Conservation (phyloP, 2,329 filamentous ascomycete genomes). For the Colletotrichum filicis region DNA sequence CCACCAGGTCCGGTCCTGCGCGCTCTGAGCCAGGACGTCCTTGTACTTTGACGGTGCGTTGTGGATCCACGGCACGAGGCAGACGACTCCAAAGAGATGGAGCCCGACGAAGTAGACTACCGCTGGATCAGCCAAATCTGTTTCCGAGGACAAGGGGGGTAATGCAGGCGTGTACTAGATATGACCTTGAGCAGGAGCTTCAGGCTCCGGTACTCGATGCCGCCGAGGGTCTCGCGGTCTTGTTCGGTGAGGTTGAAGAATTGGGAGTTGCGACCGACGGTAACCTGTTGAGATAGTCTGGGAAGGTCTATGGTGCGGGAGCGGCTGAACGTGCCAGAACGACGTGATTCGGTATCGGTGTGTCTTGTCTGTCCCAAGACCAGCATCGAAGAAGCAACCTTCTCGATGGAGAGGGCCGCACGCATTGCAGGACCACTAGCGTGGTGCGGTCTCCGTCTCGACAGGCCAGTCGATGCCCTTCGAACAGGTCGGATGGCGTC, state of each 20-base stretch:
- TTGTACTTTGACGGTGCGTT: slow-evolving; percentile 52
- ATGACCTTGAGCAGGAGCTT: too few relatives aligned
- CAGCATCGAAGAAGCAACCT: slow-evolving; percentile 21
- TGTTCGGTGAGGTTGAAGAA: too few relatives aligned
- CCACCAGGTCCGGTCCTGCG: slow-evolving; percentile 60
- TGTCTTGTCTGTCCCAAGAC: too few relatives aligned
- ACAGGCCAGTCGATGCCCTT: too few relatives aligned
- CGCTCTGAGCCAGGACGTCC: slow-evolving; percentile 47
- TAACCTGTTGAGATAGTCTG: too few relatives aligned
- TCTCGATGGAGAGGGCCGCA: slow-evolving; percentile 34
- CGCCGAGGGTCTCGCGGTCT: too few relatives aligned
- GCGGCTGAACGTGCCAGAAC: too few relatives aligned
- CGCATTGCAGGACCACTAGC: not conserved
- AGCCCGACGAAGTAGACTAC: slow-evolving; percentile 57
- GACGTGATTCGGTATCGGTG: too few relatives aligned
- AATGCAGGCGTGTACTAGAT: too few relatives aligned
- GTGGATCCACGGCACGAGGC: slow-evolving; percentile 59
- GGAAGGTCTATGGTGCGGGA: too few relatives aligned
- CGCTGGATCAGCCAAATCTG: slow-evolving; percentile 19
- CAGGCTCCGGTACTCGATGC: too few relatives aligned
- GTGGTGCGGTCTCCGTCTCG: not conserved
- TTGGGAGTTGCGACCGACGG: too few relatives aligned
- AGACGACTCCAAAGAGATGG: slow-evolving; percentile 58
- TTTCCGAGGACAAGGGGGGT: not conserved
- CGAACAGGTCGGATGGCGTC: not conserved